These are phyloP conservation scores for Alopecurus myosuroides DNA, from an alignment of 176 grass and related monocot species.

Conservation along the genomic window DNA sequence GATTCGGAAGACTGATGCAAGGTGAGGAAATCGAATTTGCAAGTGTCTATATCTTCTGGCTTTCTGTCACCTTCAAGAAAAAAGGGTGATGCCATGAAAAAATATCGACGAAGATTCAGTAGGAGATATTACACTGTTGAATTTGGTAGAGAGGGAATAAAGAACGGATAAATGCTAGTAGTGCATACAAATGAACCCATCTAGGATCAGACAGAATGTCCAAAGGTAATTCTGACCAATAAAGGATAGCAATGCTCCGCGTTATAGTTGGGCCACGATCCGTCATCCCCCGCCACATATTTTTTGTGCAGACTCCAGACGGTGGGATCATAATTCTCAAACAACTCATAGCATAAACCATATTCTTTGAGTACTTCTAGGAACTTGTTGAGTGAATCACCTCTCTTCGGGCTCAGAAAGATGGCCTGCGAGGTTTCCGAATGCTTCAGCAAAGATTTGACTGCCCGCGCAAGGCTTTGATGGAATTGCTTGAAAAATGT, in stretches of 20 bases:
- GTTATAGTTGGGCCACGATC: conserved; percentile 79
- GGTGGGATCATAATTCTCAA: conserved; percentile 73
- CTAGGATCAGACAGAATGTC: conserved; percentile 9
- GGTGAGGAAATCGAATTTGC: background rate
- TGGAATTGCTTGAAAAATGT: conserved; percentile 95
- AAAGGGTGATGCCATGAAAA: background rate
- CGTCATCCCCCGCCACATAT: conserved; percentile 39
- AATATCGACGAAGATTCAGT: background rate
- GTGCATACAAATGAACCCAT: conserved; percentile 12
- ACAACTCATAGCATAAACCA: conserved; percentile 57
- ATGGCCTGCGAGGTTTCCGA: conserved; percentile 63
- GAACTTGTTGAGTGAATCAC: conserved; percentile 84
- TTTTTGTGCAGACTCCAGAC: conserved; percentile 73
- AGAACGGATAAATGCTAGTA: background rate
- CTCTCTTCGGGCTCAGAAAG: conserved; percentile 85
- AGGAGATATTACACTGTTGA: background rate
- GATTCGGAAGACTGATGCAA: background rate
- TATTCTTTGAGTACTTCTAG: conserved; percentile 48
- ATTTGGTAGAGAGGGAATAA: background rate
- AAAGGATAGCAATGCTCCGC: conserved; percentile 82
- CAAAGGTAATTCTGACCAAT: conserved; percentile 40
- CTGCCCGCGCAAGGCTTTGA: conserved; percentile 36
- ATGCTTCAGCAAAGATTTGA: conserved; percentile 59
- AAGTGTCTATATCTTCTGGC: background rate
- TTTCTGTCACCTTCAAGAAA: background rate